phyloP scores from a whole-genome alignment of 148 eudicot species.

The Silene conica region DNA sequence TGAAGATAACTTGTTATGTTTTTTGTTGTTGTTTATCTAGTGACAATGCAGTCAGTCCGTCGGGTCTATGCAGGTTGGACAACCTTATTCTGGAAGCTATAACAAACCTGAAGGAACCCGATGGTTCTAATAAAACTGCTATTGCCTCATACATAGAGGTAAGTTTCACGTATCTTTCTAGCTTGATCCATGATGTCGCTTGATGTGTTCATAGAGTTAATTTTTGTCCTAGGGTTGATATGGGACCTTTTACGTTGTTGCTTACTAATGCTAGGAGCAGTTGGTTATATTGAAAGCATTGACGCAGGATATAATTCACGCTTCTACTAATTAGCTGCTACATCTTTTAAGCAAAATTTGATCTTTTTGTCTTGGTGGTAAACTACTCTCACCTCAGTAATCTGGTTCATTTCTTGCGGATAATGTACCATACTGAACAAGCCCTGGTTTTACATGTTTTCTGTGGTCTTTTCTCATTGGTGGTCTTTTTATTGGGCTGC shows the following conservation, averaged over 20 bases:
- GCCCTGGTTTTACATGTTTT: background rate
- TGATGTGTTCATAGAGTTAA: background rate
- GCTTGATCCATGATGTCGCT: conserved; percentile 4
- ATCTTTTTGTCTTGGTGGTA: background rate
- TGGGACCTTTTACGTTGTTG: background rate
- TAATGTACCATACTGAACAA: background rate
- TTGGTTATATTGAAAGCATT: too few relatives aligned
- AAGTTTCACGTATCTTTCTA: conserved; percentile 15
- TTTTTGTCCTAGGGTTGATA: background rate
- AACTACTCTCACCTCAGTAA: background rate
- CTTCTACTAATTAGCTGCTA: background rate
- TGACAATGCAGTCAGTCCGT: conserved; percentile 8
- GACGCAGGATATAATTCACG: background rate
- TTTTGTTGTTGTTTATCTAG: background rate
- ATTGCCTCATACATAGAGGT: conserved; percentile 96
- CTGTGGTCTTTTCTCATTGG: background rate
- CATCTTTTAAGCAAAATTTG: too few relatives aligned
- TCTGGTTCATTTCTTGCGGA: background rate
- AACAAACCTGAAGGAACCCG: conserved; percentile 83
- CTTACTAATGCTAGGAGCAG: background rate
- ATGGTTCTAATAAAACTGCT: conserved; percentile 86
- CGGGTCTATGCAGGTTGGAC: conserved; percentile 62
- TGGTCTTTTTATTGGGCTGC: background rate
- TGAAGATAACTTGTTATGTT: background rate
- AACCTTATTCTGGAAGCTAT: conserved; percentile 92